Evolutionary conservation across 805 yeast species (phyloP), one percentile per base, ranked within the genome.

Genomic region (Ogataea wickerhamii): DNA sequence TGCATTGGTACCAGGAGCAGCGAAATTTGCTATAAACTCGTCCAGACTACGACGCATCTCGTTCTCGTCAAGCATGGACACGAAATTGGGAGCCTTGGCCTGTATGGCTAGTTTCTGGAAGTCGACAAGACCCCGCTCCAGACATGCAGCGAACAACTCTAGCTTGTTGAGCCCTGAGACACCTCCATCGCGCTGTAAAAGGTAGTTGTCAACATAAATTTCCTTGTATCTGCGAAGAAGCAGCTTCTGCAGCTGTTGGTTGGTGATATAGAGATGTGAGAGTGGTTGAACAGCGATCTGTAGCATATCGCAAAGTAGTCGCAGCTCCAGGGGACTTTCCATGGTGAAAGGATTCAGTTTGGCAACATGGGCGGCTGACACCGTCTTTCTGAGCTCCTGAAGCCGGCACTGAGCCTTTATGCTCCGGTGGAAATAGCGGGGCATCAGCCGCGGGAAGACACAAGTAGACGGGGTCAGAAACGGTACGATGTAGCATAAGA

Each of bases 381-480:
- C 38, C 21, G 26, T 38, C 24, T 42, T 20, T 36, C 61, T 31
- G 20, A 51, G 29, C 5, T 36, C 41, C 2, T 27, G 37, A 21
- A 61, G 43, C 32, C 47, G 36, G 5, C 32, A 34, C 34, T 53
- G 60, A 4, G 60, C 55, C 32, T 40, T 41, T 8, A 41, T 23
- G 17, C 46, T 45, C 18, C 53, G 41, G 18, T 53, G 51, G 69
- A 69, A 70, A 20, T 69, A 50, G 19, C 68, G 49, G 2, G 73
- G 69, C 25, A 66, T 48, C 18, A 74, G 58, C 6, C 59, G 56
- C 1, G 83, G 83, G 16, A 78, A 55, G 5, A 73, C 62, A 56
- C 87, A 80, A 0, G 85, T 80, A 43, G 70, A 71, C 0, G 87
- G 88, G 3, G 81, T 68, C 11, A 80, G 48, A 28, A 67, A 67